Evolutionary conservation across 352 stramenopile genomes (phyloP).

Genomic region (Globisporangium radiosum): DNA sequence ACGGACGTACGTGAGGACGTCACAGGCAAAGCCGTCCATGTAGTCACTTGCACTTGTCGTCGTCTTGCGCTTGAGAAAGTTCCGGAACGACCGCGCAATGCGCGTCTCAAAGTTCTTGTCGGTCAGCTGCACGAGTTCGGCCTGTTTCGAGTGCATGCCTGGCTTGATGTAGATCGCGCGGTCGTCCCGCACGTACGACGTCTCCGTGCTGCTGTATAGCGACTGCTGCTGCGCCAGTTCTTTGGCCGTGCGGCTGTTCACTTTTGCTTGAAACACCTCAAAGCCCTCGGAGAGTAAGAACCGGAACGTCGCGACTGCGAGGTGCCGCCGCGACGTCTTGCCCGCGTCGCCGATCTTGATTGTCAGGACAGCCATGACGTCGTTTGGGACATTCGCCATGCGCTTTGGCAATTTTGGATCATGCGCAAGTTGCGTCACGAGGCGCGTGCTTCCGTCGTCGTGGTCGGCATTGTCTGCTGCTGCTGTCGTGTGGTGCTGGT

Average conservation of each 20-base stretch:
- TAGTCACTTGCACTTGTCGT: not conserved
- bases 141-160: conserved; percentile 71
- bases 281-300: conserved; percentile 71
- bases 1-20: conserved; percentile 63
- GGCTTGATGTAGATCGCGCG: conserved; percentile 70
- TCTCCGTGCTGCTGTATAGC: conserved; percentile 24
- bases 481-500: not conserved
- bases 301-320: conserved; percentile 49
- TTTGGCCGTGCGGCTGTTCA: conserved; percentile 45
- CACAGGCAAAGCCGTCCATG: conserved; percentile 2
- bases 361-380: conserved; percentile 55
- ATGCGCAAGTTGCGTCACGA: not conserved
- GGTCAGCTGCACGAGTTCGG: conserved; percentile 66
- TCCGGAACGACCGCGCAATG: conserved; percentile 65
- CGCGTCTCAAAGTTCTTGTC: conserved; percentile 61
- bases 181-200: conserved; percentile 39
- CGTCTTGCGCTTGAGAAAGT: conserved; percentile 71
- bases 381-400: conserved; percentile 34
- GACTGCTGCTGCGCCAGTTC: conserved; percentile 30
- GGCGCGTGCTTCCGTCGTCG: not conserved
- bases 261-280: conserved; percentile 65
- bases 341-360: conserved; percentile 72
- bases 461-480: not conserved
- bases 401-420: not conserved
- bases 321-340: conserved; percentile 63